phyloP scores from a whole-genome alignment of 2,329 filamentous ascomycete species.

The Lecanicillium sp. region DNA sequence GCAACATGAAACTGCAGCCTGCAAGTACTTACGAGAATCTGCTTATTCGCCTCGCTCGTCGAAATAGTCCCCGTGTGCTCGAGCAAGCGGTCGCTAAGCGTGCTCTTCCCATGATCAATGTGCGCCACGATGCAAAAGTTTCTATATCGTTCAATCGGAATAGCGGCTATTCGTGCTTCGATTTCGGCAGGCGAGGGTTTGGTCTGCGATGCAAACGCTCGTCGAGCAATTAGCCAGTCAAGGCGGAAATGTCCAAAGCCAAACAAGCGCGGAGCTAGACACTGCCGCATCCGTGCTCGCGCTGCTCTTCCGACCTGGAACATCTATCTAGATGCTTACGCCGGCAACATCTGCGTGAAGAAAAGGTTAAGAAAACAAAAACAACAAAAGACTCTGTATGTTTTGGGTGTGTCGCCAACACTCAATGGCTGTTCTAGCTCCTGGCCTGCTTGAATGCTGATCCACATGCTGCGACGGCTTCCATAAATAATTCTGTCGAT shows the following conservation, averaged over 20 bases:
- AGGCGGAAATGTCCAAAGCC: neutral
- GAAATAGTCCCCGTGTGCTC: slow-evolving; percentile 92
- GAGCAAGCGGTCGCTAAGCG: slow-evolving; percentile 82
- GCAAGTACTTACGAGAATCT: slow-evolving; percentile 55
- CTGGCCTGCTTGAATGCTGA: too few relatives aligned
- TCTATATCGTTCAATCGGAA: slow-evolving; percentile 71
- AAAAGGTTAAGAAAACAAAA: too few relatives aligned
- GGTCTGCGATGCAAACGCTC: slow-evolving; percentile 7
- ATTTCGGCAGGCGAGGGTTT: slow-evolving; percentile 25
- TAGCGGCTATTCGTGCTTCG: slow-evolving; percentile 54
- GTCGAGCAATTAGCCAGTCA: neutral
- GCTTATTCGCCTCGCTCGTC: slow-evolving; percentile 74
- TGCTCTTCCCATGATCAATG: slow-evolving; percentile 98
- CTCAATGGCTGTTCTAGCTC: too few relatives aligned
- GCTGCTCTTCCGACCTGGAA: slow-evolving; percentile 27
- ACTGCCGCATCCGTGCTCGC: slow-evolving; percentile 29
- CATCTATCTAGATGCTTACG: slow-evolving; percentile 24
- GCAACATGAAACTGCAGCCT: too few relatives aligned
- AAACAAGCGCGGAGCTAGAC: slow-evolving; percentile 14
- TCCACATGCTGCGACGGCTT: too few relatives aligned
- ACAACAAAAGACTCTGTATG: too few relatives aligned
- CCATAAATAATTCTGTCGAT: too few relatives aligned
- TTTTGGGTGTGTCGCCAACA: too few relatives aligned
- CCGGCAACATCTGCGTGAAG: neutral
- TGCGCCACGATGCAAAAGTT: slow-evolving; percentile 99